Conservation (phyloP, 768 basidiomycete genomes). For the Cystobasidium tubakii region DNA sequence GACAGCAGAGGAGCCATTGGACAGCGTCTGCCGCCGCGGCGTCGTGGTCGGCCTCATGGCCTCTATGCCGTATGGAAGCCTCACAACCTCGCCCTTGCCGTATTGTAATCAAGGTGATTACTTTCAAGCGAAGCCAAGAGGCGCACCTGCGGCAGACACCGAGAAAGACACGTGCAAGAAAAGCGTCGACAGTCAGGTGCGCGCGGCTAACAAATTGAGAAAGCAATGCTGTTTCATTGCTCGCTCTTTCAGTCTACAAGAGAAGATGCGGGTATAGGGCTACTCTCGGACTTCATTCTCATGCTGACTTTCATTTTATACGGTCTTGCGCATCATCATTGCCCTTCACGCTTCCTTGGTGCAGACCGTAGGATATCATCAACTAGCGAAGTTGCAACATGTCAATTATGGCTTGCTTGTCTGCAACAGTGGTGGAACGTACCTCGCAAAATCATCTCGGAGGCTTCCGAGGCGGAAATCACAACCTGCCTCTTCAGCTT, state of each 20-base stretch:
- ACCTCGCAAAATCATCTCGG: slow-evolving; percentile 95
- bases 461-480: slow-evolving; percentile 86
- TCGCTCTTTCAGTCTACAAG: neutral
- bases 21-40: slow-evolving; percentile 12
- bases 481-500: slow-evolving; percentile 96
- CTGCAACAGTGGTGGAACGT: neutral
- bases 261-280: neutral
- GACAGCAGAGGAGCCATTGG: slow-evolving; percentile 1
- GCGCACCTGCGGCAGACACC: neutral
- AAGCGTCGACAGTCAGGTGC: neutral
- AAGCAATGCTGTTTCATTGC: neutral
- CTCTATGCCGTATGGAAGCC: neutral
- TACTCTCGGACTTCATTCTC: neutral
- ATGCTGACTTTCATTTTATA: neutral
- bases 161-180: slow-evolving; percentile 1
- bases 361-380: slow-evolving; percentile 84
- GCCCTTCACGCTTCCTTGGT: slow-evolving; percentile 70
- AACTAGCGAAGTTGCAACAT: slow-evolving; percentile 55
- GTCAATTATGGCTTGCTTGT: too few species aligned
- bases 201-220: too few species aligned
- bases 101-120: neutral
- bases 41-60: slow-evolving; percentile 25
- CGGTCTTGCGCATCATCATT: slow-evolving; percentile 36
- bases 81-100: neutral
- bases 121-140: neutral